phyloP scores from a whole-genome alignment of 1,139 yeast species.

The Yamadazyma triangularis region DNA sequence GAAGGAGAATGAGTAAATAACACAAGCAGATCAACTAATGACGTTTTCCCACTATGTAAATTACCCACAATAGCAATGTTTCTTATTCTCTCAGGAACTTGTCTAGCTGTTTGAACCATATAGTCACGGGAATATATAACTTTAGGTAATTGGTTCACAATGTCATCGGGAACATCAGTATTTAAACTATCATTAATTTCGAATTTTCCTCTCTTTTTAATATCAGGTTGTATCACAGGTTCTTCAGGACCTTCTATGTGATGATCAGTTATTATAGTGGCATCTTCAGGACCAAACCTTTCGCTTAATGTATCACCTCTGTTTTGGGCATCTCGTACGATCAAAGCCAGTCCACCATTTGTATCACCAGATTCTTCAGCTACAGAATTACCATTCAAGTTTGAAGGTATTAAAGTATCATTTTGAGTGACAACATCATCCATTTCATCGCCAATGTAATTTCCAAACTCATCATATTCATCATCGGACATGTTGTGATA shows the following conservation, averaged over 20 bases:
- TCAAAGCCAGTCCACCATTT: constrained; percentile 17
- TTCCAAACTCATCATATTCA: constrained; percentile 81
- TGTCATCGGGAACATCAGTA: background rate
- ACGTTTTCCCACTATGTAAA: constrained; percentile 83
- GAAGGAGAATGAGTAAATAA: constrained; percentile 51
- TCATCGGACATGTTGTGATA: constrained; percentile 35
- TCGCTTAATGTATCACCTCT: constrained; percentile 8
- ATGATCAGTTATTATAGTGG: constrained; percentile 40
- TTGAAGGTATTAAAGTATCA: no score
- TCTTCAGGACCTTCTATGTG: constrained; percentile 22
- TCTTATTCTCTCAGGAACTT: constrained; percentile 61
- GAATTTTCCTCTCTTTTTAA: constrained; percentile 39
- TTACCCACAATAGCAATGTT: constrained; percentile 80
- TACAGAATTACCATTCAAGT: no score
- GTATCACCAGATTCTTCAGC: constrained; percentile 7
- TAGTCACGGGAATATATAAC: constrained; percentile 63
- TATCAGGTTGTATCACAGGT: constrained; percentile 64
- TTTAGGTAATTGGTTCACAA: constrained; percentile 56
- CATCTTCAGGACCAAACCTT: constrained; percentile 36
- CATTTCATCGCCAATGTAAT: constrained; percentile 49
- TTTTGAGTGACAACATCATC: background rate
- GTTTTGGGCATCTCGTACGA: constrained; percentile 30
- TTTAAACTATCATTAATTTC: constrained; percentile 19
- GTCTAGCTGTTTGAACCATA: constrained; percentile 42
- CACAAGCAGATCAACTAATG: constrained; percentile 67